Percentiles rank a stretch among this genome's conserved stretches.
Conservation (phyloP, 345 rosid species). For the Pelargonium nanum region DNA sequence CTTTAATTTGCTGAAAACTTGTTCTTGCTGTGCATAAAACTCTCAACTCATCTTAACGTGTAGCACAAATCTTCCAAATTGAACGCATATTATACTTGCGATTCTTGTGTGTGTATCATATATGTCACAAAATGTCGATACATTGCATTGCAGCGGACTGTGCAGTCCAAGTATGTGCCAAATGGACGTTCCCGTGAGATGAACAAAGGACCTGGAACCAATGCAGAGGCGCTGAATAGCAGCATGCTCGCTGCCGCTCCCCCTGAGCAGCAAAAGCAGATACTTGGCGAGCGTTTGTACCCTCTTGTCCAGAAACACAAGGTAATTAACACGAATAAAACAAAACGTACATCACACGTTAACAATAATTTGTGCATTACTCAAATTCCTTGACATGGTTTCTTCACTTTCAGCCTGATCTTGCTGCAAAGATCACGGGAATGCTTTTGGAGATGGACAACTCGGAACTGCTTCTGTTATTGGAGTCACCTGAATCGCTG, state of each 20-base stretch:
- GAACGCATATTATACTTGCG: neutral
- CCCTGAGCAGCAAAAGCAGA: conserved; percentile 49
- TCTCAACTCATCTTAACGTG: too few species aligned
- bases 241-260: conserved; percentile 26
- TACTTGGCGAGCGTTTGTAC: conserved; percentile 51
- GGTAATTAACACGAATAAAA: conserved; percentile 23
- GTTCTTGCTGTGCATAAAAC: too few species aligned
- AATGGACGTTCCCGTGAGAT: conserved; percentile 32
- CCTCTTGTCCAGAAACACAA: conserved; percentile 51
- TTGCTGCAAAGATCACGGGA: conserved; percentile 65
- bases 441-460: conserved; percentile 79
- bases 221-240: too few species aligned
- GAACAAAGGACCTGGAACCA: conserved; percentile 26
- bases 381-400: neutral
- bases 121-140: neutral
- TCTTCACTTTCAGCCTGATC: conserved; percentile 43
- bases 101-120: neutral
- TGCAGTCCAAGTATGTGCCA: conserved; percentile 27
- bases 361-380: neutral
- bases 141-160: conserved; percentile 20
- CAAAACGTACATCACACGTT: neutral
- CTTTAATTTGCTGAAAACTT: too few species aligned
- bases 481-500: conserved; percentile 54
- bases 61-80: too few species aligned
- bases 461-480: conserved; percentile 43